Evolutionary conservation across 768 basidiomycete species (phyloP).

Genomic region (Rickenella mellea): DNA sequence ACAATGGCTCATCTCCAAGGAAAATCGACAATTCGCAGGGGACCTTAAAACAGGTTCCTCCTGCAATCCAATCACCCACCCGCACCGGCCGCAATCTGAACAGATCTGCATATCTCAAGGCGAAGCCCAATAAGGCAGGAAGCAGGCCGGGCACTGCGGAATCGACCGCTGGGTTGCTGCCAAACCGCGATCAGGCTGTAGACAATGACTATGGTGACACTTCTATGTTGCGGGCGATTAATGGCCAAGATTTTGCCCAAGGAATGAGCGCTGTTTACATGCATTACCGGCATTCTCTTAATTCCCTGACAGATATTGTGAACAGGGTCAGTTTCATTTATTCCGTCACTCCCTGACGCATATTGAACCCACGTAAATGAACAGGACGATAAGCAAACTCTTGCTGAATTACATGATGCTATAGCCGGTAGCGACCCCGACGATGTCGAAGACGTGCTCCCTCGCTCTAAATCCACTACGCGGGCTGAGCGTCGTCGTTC

Average conservation of each 20-base stretch:
- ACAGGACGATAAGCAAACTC: conserved; percentile 68
- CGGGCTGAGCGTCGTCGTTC: conserved; percentile 61
- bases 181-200: conserved; percentile 15
- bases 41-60: conserved; percentile 1
- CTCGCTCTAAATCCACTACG: conserved; percentile 23
- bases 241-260: background rate
- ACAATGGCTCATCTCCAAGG: conserved; percentile 14
- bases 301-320: conserved; percentile 72
- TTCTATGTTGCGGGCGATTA: no score
- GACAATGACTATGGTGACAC: conserved; percentile 4
- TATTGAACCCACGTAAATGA: conserved; percentile 5
- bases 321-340: conserved; percentile 49
- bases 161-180: conserved; percentile 43
- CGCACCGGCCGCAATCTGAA: conserved; percentile 30
- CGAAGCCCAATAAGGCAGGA: conserved; percentile 28
- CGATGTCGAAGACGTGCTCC: conserved; percentile 13
- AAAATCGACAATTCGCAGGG: no score
- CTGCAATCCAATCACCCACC: conserved; percentile 2
- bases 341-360: background rate
- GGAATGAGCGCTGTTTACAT: conserved; percentile 45
- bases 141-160: conserved; percentile 54
- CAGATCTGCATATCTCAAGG: conserved; percentile 36
- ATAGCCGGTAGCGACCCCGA: conserved; percentile 21
- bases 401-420: conserved; percentile 67
- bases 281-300: conserved; percentile 74